Evolutionary conservation across 179 eudicot genomes (phyloP), one percentile per base, ranked within the genome.

Genomic region (Drosera spatulata): DNA sequence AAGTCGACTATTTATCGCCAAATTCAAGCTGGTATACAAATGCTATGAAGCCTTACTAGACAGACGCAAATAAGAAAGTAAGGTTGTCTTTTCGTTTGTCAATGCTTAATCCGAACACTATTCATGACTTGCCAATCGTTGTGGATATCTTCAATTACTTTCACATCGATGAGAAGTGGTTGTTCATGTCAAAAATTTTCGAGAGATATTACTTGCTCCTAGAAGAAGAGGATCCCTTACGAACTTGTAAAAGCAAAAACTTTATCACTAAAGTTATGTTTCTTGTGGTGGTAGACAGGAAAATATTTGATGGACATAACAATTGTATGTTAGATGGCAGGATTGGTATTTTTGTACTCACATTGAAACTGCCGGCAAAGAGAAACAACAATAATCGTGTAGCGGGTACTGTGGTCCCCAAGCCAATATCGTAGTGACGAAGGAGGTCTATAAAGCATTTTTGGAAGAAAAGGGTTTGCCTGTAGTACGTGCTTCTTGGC

Each of bases 211-310:
- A 67, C 11, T 39, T 67, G 2, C 37, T 14, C 12, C 59, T 46
- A 1, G 53, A 15, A 37, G 60, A 67, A 53, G 41, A 50, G 0
- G 59, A 59, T 4, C 54, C 53, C 6, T 4, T 8, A 2, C 6
- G 71, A 4, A 67, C 71, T 0, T 70, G 74, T 13, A 70, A 65
- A 42, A 55, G 56, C n/a, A 64, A 70, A 38, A 54, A 39, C 9
- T 64, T 64, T 13, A 70, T 64, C 10, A 45, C 67, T 41, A 69
- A 69, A 6, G 63, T 69, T n/a, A 55, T 69, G 72, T 62, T 69
- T 50, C 37, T 59, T 14, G 60, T 56, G 0, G 74, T 65, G 0
- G 61, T 70, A 3, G 69, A 65, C 2, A 41, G 61, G 0, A 69
- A 61, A 37, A 10, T 41, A n/a, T 64, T 53, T 60, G 65, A 59